These are phyloP conservation scores for Salix viminalis DNA, from an alignment of 345 rosid genomes.

Conservation along the genomic window DNA sequence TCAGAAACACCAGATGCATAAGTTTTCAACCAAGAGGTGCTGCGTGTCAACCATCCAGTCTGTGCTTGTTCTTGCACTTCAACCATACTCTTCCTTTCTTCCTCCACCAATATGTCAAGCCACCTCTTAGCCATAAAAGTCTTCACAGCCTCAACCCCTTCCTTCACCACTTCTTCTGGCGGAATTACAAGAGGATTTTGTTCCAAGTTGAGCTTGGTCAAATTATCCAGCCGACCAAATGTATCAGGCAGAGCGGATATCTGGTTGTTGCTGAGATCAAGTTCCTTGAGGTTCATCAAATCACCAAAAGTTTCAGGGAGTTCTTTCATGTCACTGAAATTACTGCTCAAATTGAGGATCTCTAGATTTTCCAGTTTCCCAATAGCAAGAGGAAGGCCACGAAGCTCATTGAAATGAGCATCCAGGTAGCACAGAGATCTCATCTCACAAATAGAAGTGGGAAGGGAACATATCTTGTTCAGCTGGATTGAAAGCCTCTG, in stretches of 20 bases:
- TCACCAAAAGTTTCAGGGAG: conserved; percentile 80
- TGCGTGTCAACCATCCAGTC: conserved; percentile 75
- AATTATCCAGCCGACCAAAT: conserved; percentile 70
- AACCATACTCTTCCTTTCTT: conserved; percentile 47
- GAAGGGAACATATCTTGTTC: conserved; percentile 73
- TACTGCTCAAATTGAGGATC: conserved; percentile 63
- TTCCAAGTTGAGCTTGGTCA: conserved; percentile 64
- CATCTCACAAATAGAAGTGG: conserved; percentile 73
- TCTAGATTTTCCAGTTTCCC: conserved; percentile 69
- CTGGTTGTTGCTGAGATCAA: conserved; percentile 88
- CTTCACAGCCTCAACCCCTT: conserved; percentile 73
- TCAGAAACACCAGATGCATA: conserved; percentile 42
- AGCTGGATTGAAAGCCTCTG: conserved; percentile 57
- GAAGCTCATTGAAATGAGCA: conserved; percentile 80
- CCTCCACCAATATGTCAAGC: conserved; percentile 63
- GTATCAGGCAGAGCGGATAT: conserved; percentile 73
- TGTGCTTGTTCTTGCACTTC: conserved; percentile 46
- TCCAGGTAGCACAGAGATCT: conserved; percentile 56
- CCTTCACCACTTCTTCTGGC: conserved; percentile 51
- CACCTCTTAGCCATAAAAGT: conserved; percentile 73
- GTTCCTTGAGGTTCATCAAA: conserved; percentile 69
- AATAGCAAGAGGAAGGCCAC: conserved; percentile 54
- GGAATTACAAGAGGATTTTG: conserved; percentile 73
- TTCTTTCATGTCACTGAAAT: conserved; percentile 68
- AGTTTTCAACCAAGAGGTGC: conserved; percentile 70